These are phyloP conservation scores for Mycena haematopus DNA, from an alignment of 768 basidiomycete genomes.

Conservation along the genomic window DNA sequence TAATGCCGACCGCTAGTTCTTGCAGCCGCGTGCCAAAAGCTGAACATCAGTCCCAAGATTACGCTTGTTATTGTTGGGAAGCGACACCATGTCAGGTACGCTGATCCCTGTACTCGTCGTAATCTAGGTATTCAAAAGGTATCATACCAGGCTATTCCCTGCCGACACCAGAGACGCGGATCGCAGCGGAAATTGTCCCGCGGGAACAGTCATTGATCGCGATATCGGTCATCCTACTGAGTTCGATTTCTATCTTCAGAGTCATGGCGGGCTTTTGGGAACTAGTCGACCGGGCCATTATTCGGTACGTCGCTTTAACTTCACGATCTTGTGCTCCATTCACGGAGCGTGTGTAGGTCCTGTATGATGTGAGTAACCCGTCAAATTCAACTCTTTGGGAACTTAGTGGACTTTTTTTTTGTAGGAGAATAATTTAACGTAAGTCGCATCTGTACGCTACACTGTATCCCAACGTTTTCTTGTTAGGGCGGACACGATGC, in stretches of 20 bases:
- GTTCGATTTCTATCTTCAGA: conserved; percentile 80
- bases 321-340: neutral
- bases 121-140: neutral
- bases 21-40: conserved; percentile 65
- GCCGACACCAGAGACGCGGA: conserved; percentile 53
- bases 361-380: conserved; percentile 46
- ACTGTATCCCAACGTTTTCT: conserved; percentile 5
- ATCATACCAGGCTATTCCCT: conserved; percentile 53
- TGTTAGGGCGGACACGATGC: conserved; percentile 67
- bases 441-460: conserved; percentile 23
- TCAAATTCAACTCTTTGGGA: neutral
- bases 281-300: conserved; percentile 65
- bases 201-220: conserved; percentile 79
- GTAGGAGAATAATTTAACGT: conserved; percentile 68
- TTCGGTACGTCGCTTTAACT: conserved; percentile 41
- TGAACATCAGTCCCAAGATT: conserved; percentile 67
- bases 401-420: neutral
- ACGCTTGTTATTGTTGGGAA: conserved; percentile 85
- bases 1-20: conserved; percentile 9
- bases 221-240: conserved; percentile 75
- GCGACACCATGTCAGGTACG: conserved; percentile 67
- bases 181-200: conserved; percentile 73
- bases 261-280: conserved; percentile 78
- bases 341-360: conserved; percentile 36
- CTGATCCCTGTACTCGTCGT: neutral